These are phyloP conservation scores for Psilocybe cubensis DNA, from an alignment of 768 basidiomycete genomes.

Conservation along the genomic window DNA sequence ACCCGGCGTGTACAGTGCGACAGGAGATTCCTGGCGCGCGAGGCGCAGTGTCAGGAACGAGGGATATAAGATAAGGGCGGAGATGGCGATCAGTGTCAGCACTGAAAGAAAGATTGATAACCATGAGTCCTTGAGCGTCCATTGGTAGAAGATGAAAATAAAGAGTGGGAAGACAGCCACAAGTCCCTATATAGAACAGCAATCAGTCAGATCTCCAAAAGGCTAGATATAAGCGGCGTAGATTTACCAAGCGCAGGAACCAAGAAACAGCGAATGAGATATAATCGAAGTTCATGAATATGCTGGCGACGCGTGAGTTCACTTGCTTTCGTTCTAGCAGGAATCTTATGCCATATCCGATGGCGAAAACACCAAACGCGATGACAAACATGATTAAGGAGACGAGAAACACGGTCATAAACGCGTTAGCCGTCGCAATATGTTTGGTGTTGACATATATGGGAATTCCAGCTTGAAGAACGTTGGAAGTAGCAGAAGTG, in stretches of 20 bases:
- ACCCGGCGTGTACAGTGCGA: conserved; percentile 33
- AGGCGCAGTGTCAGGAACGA: conserved; percentile 52
- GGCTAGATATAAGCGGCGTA: background rate
- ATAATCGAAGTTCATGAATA: conserved; percentile 35
- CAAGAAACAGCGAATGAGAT: conserved; percentile 57
- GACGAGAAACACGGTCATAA: conserved; percentile 85
- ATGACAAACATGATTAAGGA: conserved; percentile 71
- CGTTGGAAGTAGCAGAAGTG: conserved; percentile 61
- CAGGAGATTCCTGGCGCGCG: conserved; percentile 32
- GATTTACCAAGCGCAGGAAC: conserved; percentile 68
- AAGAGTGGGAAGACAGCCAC: conserved; percentile 68
- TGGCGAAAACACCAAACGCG: conserved; percentile 48
- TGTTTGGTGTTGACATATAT: conserved; percentile 78
- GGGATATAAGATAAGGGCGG: conserved; percentile 52
- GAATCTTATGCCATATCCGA: conserved; percentile 52
- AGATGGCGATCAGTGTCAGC: conserved; percentile 58
- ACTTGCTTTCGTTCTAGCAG: conserved; percentile 30
- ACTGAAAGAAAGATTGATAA: conserved; percentile 81
- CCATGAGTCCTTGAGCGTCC: conserved; percentile 91
- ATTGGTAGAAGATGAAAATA: conserved; percentile 87
- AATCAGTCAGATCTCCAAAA: conserved; percentile 2
- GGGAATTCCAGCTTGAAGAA: conserved; percentile 81
- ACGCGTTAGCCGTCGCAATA: conserved; percentile 86
- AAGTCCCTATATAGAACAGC: conserved; percentile 48
- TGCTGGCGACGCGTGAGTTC: conserved; percentile 16